phyloP scores from a whole-genome alignment of 164 flowering plant genomes.

The Vitis rupestris region DNA sequence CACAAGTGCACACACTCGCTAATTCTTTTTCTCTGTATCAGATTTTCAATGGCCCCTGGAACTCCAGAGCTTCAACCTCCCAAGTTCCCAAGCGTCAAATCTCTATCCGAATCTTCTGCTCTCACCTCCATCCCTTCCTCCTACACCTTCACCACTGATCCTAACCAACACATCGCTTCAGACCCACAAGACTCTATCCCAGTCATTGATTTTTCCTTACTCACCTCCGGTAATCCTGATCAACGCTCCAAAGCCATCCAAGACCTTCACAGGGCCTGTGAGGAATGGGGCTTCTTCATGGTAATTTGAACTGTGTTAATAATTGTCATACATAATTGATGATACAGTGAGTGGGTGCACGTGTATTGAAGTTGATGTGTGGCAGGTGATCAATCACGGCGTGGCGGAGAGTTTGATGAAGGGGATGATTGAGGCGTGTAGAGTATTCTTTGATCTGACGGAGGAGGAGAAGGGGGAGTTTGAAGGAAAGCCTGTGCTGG shows the following conservation, averaged over 20 bases:
- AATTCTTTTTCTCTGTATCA: too few species aligned
- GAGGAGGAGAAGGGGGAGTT: constrained; percentile 18
- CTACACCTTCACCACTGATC: constrained; percentile 13
- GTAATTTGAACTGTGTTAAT: constrained; percentile 8
- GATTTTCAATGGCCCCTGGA: too few species aligned
- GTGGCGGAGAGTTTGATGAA: constrained; percentile 10
- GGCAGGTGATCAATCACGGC: constrained; percentile 23
- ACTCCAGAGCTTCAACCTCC: neutral
- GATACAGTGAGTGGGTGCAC: too few species aligned
- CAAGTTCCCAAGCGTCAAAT: constrained; percentile 16
- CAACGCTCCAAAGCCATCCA: constrained; percentile 5
- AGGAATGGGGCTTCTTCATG: constrained; percentile 21
- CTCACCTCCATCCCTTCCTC: constrained; percentile 30
- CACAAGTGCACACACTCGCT: too few species aligned
- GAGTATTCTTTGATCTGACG: constrained; percentile 11
- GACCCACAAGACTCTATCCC: constrained; percentile 17
- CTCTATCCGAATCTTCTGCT: constrained; percentile 25
- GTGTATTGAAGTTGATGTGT: too few species aligned
- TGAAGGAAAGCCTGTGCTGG: constrained; percentile 13
- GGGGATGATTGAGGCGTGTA: constrained; percentile 1
- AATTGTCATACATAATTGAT: neutral
- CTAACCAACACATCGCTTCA: constrained; percentile 1
- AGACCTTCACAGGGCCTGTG: constrained; percentile 12
- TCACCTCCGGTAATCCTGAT: constrained; percentile 9
- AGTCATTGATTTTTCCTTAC: constrained; percentile 10